These are phyloP conservation scores for Pseudohalonectria lignicola DNA, from an alignment of 2,329 filamentous ascomycete genomes.

Conservation along the genomic window DNA sequence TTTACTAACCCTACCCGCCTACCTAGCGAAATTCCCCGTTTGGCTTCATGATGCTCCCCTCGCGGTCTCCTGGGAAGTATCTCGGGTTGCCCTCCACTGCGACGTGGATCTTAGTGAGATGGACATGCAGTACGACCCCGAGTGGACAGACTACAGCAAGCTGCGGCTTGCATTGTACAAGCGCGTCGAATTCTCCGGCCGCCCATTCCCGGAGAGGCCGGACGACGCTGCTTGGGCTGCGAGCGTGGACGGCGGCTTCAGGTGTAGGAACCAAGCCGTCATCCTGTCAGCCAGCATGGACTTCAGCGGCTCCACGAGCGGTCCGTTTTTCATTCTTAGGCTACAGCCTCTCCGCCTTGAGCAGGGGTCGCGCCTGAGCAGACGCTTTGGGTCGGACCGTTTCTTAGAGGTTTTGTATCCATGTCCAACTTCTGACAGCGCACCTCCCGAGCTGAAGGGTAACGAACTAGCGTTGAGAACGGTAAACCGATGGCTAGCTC, in stretches of 20 bases:
- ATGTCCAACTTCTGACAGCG: slow-evolving; percentile 19
- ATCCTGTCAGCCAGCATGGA: slow-evolving; percentile 30
- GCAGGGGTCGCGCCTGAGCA: slow-evolving; percentile 30
- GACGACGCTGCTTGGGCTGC: slow-evolving; percentile 32
- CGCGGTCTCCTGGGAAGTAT: slow-evolving; percentile 40
- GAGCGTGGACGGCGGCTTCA: slow-evolving; percentile 23
- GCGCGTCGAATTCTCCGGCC: slow-evolving; percentile 28
- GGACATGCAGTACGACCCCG: slow-evolving; percentile 21
- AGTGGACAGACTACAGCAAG: slow-evolving; percentile 29
- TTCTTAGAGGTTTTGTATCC: slow-evolving; percentile 47
- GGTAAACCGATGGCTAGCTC: slow-evolving; percentile 29
- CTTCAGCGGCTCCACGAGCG: slow-evolving; percentile 20
- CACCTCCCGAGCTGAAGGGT: slow-evolving; percentile 17
- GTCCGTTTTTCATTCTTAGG: slow-evolving; percentile 31
- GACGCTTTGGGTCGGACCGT: slow-evolving; percentile 46
- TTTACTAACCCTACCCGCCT: slow-evolving; percentile 2
- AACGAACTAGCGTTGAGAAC: slow-evolving; percentile 19
- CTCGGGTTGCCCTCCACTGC: slow-evolving; percentile 35
- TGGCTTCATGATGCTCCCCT: slow-evolving; percentile 33
- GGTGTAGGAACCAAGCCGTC: slow-evolving; percentile 23
- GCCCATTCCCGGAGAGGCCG: slow-evolving; percentile 35
- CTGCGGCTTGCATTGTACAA: slow-evolving; percentile 29
- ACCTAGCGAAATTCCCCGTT: slow-evolving; percentile 24
- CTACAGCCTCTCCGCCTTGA: slow-evolving; percentile 38
- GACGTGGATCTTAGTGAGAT: slow-evolving; percentile 24